Base-by-base conservation (phyloP, 495 filamentous ascomycete species). In the Tuber borchii region DNA sequence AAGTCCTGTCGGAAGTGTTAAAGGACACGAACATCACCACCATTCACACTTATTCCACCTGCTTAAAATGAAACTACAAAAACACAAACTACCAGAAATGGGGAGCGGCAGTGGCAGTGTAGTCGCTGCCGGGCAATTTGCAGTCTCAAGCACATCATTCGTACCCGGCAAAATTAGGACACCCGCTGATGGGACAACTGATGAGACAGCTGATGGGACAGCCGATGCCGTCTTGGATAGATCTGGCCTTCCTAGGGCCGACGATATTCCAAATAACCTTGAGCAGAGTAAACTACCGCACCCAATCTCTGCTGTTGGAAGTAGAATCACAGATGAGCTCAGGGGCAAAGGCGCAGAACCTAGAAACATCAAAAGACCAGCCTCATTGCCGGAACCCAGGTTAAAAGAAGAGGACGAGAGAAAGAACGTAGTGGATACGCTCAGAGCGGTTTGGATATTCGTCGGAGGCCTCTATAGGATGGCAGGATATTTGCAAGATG, bases 401-500 rank as follows among this genome's bases (percentile, higher is more conserved):
- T 68, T 84, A 19, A 76, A 75, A 40, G 83, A 85, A 45, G 82
- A 83, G 37, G 83, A 84, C 61, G 81, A 78, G 48, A 80, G 72
- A 72, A 83, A 79, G 68, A 79, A 75, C 61, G 75, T 80, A 70
- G 69, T 75, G 40, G 74, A 45, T 26, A 76, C 74, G 26, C 76
- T 83, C 22, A 74, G 78, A 22, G 90, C 90, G 74, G 88, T 97
- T 46, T 99, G 95, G 95, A 87, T 97, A 22, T 90, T 94, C 77
- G 94, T 97, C 74, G 91, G 93, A 2, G 90, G 91, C 0, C 89
- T 97, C 74, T 97, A 98, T 82, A 90, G 94, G 39, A 89, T 93
- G 71, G 93, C 95, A n/a, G 89, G 87, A 2, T 88, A 95, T 83
- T 89, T 90, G 51, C 89, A 92, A 17, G 94, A 97, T 83, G 91